Evolutionary conservation across 495 filamentous ascomycete genomes (phyloP).

Genomic region (Aspergillus affinis): DNA sequence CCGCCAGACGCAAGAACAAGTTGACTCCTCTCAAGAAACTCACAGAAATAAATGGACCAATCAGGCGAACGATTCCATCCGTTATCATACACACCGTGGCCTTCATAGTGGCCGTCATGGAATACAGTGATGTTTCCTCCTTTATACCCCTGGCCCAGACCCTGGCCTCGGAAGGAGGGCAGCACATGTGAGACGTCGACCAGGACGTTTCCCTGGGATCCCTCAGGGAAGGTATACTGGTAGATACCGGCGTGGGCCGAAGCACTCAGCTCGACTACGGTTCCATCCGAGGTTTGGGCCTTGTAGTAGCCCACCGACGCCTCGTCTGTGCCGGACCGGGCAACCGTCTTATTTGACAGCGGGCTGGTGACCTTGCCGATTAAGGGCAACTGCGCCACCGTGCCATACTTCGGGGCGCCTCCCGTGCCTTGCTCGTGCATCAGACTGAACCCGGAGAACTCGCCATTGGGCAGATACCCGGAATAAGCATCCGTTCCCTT

Average conservation of each 20-base stretch:
- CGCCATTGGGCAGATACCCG: slow-evolving; percentile 58
- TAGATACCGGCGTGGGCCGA: slow-evolving; percentile 63
- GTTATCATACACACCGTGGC: slow-evolving; percentile 63
- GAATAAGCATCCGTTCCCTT: slow-evolving; percentile 61
- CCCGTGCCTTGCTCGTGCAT: slow-evolving; percentile 77
- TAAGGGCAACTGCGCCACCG: slow-evolving; percentile 64
- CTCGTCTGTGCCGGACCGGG: slow-evolving; percentile 50
- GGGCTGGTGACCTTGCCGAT: slow-evolving; percentile 54
- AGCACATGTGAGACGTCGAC: slow-evolving; percentile 73
- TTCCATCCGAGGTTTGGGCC: slow-evolving; percentile 50
- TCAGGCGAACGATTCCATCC: slow-evolving; percentile 59
- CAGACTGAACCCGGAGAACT: slow-evolving; percentile 68
- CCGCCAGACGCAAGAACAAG: not conserved
- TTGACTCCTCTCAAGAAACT: slow-evolving; percentile 8
- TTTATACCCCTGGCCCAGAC: slow-evolving; percentile 63
- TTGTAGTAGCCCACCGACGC: slow-evolving; percentile 65
- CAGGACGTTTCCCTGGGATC: slow-evolving; percentile 47
- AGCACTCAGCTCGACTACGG: slow-evolving; percentile 60
- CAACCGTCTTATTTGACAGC: slow-evolving; percentile 54
- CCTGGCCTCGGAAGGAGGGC: slow-evolving; percentile 58
- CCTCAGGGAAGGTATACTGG: slow-evolving; percentile 58
- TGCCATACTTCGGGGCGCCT: slow-evolving; percentile 73
- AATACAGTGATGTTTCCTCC: slow-evolving; percentile 59
- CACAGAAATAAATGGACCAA: slow-evolving; percentile 70
- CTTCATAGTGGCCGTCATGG: slow-evolving; percentile 58